Percentiles rank a stretch among this genome's conserved stretches.
These are phyloP conservation scores for Candida labiduridarum DNA, from an alignment of 1,139 yeast genomes.

Conservation along the genomic window DNA sequence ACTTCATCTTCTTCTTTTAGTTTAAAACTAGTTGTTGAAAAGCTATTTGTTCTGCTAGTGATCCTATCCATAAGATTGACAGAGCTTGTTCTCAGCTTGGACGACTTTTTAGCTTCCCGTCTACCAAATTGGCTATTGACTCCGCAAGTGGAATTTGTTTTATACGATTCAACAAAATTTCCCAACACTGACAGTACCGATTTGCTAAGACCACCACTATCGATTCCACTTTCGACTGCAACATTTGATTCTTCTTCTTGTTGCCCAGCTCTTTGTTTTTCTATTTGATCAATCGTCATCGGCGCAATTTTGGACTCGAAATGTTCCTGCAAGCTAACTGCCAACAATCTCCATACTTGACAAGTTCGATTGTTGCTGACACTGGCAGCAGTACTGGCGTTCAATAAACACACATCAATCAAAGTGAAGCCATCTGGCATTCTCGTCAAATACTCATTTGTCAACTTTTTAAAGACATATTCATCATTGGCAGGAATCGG, in stretches of 20 bases:
- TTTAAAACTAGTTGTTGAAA: slow-evolving; percentile 13
- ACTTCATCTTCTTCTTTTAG: slow-evolving; percentile 11
- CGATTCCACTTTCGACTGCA: background rate
- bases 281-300: slow-evolving; percentile 4
- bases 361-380: slow-evolving; percentile 58
- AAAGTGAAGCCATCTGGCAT: slow-evolving; percentile 54
- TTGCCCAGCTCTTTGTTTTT: background rate
- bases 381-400: slow-evolving; percentile 59
- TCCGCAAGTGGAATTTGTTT: slow-evolving; percentile 47
- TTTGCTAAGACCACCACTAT: slow-evolving; percentile 20
- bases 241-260: background rate
- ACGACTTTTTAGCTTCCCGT: background rate
- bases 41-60: slow-evolving; percentile 24
- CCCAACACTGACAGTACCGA: slow-evolving; percentile 46
- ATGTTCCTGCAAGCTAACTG: slow-evolving; percentile 55
- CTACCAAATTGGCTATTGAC: background rate
- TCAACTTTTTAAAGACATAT: slow-evolving; percentile 41
- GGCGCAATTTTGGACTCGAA: slow-evolving; percentile 4
- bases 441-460: slow-evolving; percentile 43
- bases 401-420: slow-evolving; percentile 57
- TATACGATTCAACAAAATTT: slow-evolving; percentile 46
- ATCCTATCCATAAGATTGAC: slow-evolving; percentile 28
- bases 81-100: slow-evolving; percentile 1
- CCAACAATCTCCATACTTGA: slow-evolving; percentile 71
- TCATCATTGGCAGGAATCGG: slow-evolving; percentile 49